Evolutionary conservation across 2,329 filamentous ascomycete species (phyloP), one percentile per base, ranked within the genome.

Genomic region (Penicillium sp.): DNA sequence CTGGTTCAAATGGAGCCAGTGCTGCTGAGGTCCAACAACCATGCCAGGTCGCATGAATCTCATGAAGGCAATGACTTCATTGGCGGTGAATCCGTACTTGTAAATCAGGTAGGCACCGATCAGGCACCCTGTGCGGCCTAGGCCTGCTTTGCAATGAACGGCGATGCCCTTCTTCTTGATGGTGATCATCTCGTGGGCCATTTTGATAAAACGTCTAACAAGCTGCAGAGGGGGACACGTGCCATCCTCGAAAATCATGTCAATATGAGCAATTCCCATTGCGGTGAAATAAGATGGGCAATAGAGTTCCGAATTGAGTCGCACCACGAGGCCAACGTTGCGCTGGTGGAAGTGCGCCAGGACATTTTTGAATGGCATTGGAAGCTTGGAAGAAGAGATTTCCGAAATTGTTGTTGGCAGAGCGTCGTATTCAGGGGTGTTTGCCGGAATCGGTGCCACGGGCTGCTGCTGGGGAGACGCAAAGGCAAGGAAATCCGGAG

Each of bases 221-320:
- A 92, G 87, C 16, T 84, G 84, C 48, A 99, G 79, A 2, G 91
- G 86, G 19, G 94, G 94, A 72, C 94, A 99, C 4, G 94, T 99
- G 61, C 94, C 94, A 66, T 99, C 94, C 68, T 97, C 94, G 69
- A 99, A 99, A 68, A 99, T 97, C 94, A 99, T 99, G 76, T 99
- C 94, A 38, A 97, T 81, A 71, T 99, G 94, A 67, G 91, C 87
- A 68, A 99, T 97, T 29, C 93, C 93, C 48, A 99, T 81, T 3
- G 92, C 90, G 60, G 93, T 94, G 73, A 99, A 99, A 78, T 93
- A 97, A n/a, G 91, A 92, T 0, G 94, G 90, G 0, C 90, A 96
- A 79, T 99, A 99, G 7, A 99, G 84, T 62, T 92, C 89, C 0
- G 92, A 97, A 79, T 99, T 99, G 60, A 99, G 80, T 39, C 94